These are phyloP conservation scores for Rauvolfia tetraphylla DNA, from an alignment of 257 asterid species.

Conservation along the genomic window DNA sequence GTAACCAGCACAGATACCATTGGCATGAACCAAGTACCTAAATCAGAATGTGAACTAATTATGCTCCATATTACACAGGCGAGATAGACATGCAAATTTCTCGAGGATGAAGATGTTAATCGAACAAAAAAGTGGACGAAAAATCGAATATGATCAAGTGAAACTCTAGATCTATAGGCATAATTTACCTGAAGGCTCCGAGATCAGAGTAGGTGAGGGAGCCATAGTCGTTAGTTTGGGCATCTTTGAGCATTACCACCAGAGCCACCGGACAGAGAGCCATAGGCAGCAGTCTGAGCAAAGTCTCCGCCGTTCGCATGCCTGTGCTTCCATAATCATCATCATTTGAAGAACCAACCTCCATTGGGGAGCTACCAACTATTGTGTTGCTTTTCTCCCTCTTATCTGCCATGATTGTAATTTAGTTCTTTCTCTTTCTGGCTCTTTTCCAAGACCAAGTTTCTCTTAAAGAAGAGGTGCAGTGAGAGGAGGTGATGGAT, in stretches of 20 bases:
- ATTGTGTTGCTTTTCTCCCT: slow-evolving; percentile 19
- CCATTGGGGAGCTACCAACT: slow-evolving; percentile 26
- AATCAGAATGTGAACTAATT: neutral
- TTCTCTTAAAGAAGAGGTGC: neutral
- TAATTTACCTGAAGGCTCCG: slow-evolving; percentile 70
- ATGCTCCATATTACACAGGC: too few species aligned
- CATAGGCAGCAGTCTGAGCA: slow-evolving; percentile 67
- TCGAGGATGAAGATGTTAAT: too few species aligned
- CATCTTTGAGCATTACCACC: slow-evolving; percentile 75
- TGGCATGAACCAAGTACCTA: slow-evolving; percentile 84
- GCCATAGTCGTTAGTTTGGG: slow-evolving; percentile 67
- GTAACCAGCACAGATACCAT: slow-evolving; percentile 90
- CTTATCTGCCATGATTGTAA: slow-evolving; percentile 24
- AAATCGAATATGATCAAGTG: neutral
- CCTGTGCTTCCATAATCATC: slow-evolving; percentile 43
- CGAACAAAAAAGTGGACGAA: too few species aligned
- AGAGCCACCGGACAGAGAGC: slow-evolving; percentile 70
- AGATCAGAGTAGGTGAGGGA: slow-evolving; percentile 69
- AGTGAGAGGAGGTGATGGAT: neutral
- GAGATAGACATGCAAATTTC: too few species aligned
- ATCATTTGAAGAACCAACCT: slow-evolving; percentile 18
- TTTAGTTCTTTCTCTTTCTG: slow-evolving; percentile 1
- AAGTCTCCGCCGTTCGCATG: slow-evolving; percentile 78
- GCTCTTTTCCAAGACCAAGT: neutral
- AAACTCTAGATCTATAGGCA: neutral